Conservation (phyloP, 164 flowering plant species). For the Vitis cinerea region DNA sequence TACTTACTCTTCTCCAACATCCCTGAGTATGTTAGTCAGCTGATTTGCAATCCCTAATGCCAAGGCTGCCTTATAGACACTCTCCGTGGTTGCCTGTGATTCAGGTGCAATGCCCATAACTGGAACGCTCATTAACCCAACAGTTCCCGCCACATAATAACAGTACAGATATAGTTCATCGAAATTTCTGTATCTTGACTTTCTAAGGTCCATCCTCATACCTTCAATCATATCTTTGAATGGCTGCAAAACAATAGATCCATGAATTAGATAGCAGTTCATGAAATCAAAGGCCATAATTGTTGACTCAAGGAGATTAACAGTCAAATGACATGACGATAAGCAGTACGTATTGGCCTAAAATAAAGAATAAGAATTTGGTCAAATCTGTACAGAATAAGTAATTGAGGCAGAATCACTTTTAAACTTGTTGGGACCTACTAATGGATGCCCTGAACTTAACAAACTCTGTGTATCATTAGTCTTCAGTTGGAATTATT, state of each 20-base stretch:
- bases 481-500: too few species aligned
- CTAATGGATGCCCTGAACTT: too few species aligned
- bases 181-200: slow-evolving; percentile 84
- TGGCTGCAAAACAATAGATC: slow-evolving; percentile 53
- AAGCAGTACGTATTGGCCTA: too few species aligned
- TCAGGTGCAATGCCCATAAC: slow-evolving; percentile 87
- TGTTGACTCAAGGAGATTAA: too few species aligned
- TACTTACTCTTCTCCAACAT: slow-evolving; percentile 97
- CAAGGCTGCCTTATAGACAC: slow-evolving; percentile 78
- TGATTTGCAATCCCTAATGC: slow-evolving; percentile 86
- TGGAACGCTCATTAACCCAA: slow-evolving; percentile 92
- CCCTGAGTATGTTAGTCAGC: slow-evolving; percentile 87
- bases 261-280: too few species aligned
- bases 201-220: slow-evolving; percentile 84
- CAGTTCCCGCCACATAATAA: slow-evolving; percentile 94
- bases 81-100: slow-evolving; percentile 70
- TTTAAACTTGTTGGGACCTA: too few species aligned
- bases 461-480: too few species aligned
- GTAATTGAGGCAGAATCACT: too few species aligned
- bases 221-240: slow-evolving; percentile 96
- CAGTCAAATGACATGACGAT: too few species aligned
- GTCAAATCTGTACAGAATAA: too few species aligned
- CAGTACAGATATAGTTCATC: slow-evolving; percentile 89
- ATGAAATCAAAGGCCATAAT: too few species aligned
- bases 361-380: too few species aligned